Evolutionary conservation across 148 eudicot species (phyloP), one percentile per base, ranked within the genome.

Genomic region (Pharnaceum exiguum): DNA sequence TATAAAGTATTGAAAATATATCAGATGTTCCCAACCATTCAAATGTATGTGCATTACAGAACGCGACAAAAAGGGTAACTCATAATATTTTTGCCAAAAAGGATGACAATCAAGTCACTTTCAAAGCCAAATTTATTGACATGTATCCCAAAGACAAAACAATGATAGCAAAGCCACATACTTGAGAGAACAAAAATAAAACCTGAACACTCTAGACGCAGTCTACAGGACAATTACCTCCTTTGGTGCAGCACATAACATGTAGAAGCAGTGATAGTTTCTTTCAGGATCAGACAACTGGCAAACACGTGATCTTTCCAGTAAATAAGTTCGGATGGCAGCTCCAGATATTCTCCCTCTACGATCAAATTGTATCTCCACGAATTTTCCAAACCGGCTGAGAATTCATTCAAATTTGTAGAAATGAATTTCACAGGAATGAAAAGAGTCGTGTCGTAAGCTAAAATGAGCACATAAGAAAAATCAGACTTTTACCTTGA

Each of bases 331-430:
- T 63, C 86, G 78, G 47, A 84, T 84, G 52, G 90, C 90, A 57
- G 86, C 90, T 65, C 90, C 90, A 5, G 86, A 84, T 50, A 84
- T 84, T 62, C 74, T 74, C 33, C 86, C 82, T 33, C 49, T 59
- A 64, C 65, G 65, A 60, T 84, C 86, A 72, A 84, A 84, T 70
- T 84, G 87, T 66, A 84, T 48, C 71, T 81, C 90, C 65, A 84
- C 87, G 63, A 81, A 81, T 75, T 84, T 84, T 18, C 87, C 90
- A 65, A 85, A 85, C 26, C 87, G 87, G 79, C 91, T 85, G 80
- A 65, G 70, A 67, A 42, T n/a, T 42, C 28, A 58, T 30, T 57
- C 63, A 65, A 21, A 26, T 46, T 30, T 67, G 59, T 46, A 23
- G 26, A 43, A 58, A 23, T 27, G 27, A 4, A 26, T n/a, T 37